Conservation (phyloP, 176 grass and related monocot species). For the Oryza nivara region DNA sequence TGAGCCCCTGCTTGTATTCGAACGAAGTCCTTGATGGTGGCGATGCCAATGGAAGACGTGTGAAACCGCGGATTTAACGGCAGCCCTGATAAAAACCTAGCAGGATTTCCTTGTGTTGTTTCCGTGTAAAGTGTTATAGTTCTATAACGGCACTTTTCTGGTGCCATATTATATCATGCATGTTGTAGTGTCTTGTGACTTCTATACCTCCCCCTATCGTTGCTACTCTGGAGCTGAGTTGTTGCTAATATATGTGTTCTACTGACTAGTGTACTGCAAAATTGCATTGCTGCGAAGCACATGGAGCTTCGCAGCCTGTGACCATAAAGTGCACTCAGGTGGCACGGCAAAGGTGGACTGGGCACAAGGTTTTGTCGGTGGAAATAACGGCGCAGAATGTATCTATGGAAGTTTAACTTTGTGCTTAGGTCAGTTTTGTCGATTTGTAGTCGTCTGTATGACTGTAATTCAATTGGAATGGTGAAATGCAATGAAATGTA, state of each 20-base stretch:
- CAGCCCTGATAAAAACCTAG: slow-evolving; percentile 29
- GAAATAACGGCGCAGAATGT: slow-evolving; percentile 22
- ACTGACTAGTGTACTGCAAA: slow-evolving; percentile 46
- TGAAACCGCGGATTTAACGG: slow-evolving; percentile 79
- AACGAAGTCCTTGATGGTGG: slow-evolving; percentile 87
- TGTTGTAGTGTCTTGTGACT: slow-evolving; percentile 50
- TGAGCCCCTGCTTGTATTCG: slow-evolving; percentile 61
- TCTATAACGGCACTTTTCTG: slow-evolving; percentile 43
- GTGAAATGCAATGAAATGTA: slow-evolving; percentile 43
- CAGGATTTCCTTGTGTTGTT: slow-evolving; percentile 25
- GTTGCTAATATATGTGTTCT: slow-evolving; percentile 48
- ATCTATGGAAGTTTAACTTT: slow-evolving; percentile 27
- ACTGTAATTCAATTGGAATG: slow-evolving; percentile 53
- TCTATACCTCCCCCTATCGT: slow-evolving; percentile 23
- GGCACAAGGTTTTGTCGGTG: slow-evolving; percentile 34
- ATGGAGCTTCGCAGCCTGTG: slow-evolving; percentile 35
- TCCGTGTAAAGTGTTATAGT: slow-evolving; percentile 58
- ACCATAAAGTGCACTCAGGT: slow-evolving; percentile 44
- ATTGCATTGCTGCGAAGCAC: slow-evolving; percentile 43
- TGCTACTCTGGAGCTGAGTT: slow-evolving; percentile 29
- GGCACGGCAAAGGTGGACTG: slow-evolving; percentile 22
- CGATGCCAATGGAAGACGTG: slow-evolving; percentile 88
- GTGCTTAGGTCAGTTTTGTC: slow-evolving; percentile 43
- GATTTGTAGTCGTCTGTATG: slow-evolving; percentile 45
- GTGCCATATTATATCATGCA: slow-evolving; percentile 58